A percentile compares a stretch with the other conserved stretches of the same genome.
Evolutionary conservation across 345 rosid species (phyloP).

Genomic region (Salix arbutifolia): DNA sequence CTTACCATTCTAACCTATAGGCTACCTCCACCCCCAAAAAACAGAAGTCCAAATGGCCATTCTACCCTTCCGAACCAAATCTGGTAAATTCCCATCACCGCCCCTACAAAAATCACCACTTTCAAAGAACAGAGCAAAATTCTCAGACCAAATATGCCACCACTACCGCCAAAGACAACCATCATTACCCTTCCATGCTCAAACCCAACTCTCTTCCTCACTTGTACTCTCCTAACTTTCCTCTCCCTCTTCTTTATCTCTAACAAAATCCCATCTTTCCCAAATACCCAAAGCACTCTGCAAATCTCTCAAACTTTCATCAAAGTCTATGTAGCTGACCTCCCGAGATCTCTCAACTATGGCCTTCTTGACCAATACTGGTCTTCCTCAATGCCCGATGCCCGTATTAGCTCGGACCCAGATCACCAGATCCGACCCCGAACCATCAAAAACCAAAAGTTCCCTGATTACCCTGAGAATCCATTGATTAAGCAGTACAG

Average conservation of each 20-base stretch:
- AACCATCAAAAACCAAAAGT: constrained; percentile 21
- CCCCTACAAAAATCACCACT: background rate
- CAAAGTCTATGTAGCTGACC: constrained; percentile 71
- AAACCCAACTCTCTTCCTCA: constrained; percentile 1
- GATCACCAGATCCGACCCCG: constrained; percentile 44
- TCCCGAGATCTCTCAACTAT: constrained; percentile 82
- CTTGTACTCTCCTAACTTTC: background rate
- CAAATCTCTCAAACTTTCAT: constrained; percentile 27
- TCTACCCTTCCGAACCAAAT: background rate
- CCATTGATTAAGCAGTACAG: constrained; percentile 93
- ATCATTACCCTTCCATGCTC: background rate
- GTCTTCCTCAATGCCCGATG: constrained; percentile 54
- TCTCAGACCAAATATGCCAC: background rate
- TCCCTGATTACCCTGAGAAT: constrained; percentile 69
- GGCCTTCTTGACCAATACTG: constrained; percentile 73
- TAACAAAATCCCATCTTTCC: constrained; percentile 1
- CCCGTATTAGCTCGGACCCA: constrained; percentile 67
- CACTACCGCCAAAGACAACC: background rate
- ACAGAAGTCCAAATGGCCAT: background rate
- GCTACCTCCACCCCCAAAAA: background rate
- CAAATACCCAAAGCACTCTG: background rate
- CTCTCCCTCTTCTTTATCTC: background rate
- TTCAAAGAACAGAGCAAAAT: background rate
- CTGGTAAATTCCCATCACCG: background rate
- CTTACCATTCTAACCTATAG: no score